Evolutionary conservation across 495 filamentous ascomycete genomes (phyloP), one percentile per base, ranked within the genome.

Genomic region (Parathielavia appendiculata): DNA sequence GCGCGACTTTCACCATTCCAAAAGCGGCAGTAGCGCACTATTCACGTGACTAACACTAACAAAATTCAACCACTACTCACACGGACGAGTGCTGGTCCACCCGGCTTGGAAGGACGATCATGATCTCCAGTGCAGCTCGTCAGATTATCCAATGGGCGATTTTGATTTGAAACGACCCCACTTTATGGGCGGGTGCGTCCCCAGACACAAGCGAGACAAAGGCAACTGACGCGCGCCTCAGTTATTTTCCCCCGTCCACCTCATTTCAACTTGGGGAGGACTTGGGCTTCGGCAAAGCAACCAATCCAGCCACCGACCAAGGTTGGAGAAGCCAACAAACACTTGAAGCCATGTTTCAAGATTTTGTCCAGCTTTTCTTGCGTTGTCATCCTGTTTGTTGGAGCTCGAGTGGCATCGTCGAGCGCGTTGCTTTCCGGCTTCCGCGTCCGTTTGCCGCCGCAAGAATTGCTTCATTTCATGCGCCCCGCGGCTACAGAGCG

Each of bases 151-250:
- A 52, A 52, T 52, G 11, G n/a, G 14, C 0, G 36, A 39, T 13
- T 4, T 10, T 12, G 7, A 52, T 26, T 13, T 5, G 35, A 52
- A 40, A 16, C 35, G 50, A 3, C 50, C 40, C 52, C 52, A 54
- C 52, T 16, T 5, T n/a, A 44, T 30, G 26, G 6, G 52, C 52
- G 52, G 39, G 23, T 44, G 13, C n/a, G 17, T 50, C 26, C 49
- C 30, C 19, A 58, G 46, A 40, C 40, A 48, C 32, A 61, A 47
- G 45, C 26, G n/a, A n/a, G n/a, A n/a, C n/a, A 56, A 4, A 35
- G 16, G 16, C 35, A 59, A 45, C 60, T 66, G 61, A 68, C 58
- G 64, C 64, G 62, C 64, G 64, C 64, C 59, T 51, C 48, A 63
- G 55, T 49, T 36, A 7, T 45, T 36, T 40, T 54, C 43, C 41